Evolutionary conservation across 2,329 filamentous ascomycete species (phyloP).

Genomic region (Trichoderma sp.): DNA sequence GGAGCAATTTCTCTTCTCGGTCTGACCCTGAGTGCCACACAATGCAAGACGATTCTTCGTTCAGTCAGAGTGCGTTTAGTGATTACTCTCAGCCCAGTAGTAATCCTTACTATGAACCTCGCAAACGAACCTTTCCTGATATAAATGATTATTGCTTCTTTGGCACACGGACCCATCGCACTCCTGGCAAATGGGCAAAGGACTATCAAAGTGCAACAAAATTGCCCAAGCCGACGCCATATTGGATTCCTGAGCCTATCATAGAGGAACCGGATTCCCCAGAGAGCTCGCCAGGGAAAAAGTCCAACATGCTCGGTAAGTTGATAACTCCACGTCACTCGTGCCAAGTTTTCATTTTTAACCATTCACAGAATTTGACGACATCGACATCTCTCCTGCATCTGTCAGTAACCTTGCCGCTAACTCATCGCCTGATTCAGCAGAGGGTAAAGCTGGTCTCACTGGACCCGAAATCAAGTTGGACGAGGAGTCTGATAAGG

Average conservation of each 20-base stretch:
- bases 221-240: background rate
- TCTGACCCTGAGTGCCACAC: constrained; percentile 3
- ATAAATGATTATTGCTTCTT: constrained; percentile 14
- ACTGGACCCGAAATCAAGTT: background rate
- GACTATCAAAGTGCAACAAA: background rate
- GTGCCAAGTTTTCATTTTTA: background rate
- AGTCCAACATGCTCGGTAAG: constrained; percentile 33
- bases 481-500: constrained; percentile 12
- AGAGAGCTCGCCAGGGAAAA: constrained; percentile 25
- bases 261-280: constrained; percentile 37
- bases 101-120: constrained; percentile 38
- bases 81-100: constrained; percentile 31
- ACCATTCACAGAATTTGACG: constrained; percentile 25
- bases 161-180: background rate
- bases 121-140: constrained; percentile 23
- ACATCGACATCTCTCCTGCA: background rate
- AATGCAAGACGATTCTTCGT: background rate
- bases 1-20: background rate
- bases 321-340: background rate
- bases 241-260: constrained; percentile 33
- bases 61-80: constrained; percentile 17
- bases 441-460: background rate
- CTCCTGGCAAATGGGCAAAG: constrained; percentile 12
- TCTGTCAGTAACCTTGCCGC: background rate
- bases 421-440: constrained; percentile 13